Conservation (phyloP, 352 stramenopile species). For the Globisporangium nunn region DNA sequence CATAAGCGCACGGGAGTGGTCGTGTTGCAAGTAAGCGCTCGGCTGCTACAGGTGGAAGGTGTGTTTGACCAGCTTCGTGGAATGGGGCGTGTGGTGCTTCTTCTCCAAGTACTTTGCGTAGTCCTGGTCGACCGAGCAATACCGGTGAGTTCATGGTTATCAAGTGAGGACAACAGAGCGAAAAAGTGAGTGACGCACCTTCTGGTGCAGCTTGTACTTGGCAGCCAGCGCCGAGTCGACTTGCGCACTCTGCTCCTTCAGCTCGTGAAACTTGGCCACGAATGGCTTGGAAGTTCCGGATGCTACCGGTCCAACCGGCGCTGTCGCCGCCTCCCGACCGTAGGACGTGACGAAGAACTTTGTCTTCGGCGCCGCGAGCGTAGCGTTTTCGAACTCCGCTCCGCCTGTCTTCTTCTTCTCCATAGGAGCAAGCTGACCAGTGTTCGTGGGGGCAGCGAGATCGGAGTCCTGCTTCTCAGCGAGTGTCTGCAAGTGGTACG, state of each 20-base stretch:
- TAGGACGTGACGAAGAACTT: constrained; percentile 34
- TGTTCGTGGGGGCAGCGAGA: not conserved
- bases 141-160: not conserved
- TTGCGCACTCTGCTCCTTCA: constrained; percentile 22
- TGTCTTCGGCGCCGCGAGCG: constrained; percentile 16
- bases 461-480: constrained; percentile 14
- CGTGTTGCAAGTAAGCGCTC: not conserved
- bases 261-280: constrained; percentile 21
- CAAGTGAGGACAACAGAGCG: not conserved
- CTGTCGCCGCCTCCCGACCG: constrained; percentile 11
- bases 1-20: not conserved
- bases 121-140: constrained; percentile 17
- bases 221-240: constrained; percentile 21
- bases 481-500: constrained; percentile 39
- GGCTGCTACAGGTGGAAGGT: constrained; percentile 28
- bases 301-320: not conserved
- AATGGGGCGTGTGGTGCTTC: constrained; percentile 14
- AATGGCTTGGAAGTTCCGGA: constrained; percentile 1
- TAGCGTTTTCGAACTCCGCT: not conserved
- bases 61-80: constrained; percentile 25
- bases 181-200: constrained; percentile 14
- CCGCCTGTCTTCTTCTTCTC: not conserved
- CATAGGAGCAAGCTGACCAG: not conserved
- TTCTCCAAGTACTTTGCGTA: constrained; percentile 37
- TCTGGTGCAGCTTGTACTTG: constrained; percentile 44